Conservation (phyloP, 2,329 filamentous ascomycete genomes). For the Lasiodiplodia sp. region DNA sequence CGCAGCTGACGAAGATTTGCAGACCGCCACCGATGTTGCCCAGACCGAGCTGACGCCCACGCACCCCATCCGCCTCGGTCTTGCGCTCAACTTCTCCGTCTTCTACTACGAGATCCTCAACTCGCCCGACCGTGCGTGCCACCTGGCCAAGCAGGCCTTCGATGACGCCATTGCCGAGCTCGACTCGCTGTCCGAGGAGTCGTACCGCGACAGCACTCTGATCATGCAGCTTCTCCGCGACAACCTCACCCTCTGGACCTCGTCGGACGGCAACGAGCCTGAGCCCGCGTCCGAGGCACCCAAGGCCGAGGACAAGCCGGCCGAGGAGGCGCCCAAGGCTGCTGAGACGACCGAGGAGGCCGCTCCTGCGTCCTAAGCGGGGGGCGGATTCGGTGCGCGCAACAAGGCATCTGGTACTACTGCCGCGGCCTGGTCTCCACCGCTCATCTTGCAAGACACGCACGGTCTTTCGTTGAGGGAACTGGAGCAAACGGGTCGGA, state of each 20-base stretch:
- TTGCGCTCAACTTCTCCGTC: conserved; percentile 98
- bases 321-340: conserved; percentile 57
- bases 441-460: conserved; percentile 26
- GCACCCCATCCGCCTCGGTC: conserved; percentile 96
- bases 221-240: conserved; percentile 99
- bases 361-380: conserved; percentile 26
- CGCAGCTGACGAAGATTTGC: conserved; percentile 4
- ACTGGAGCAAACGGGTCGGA: conserved; percentile 28
- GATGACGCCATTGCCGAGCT: conserved; percentile 99
- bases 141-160: conserved; percentile 98
- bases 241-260: conserved; percentile 99
- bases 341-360: conserved; percentile 46
- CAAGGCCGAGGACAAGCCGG: conserved; percentile 53
- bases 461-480: conserved; percentile 24
- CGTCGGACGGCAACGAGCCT: conserved; percentile 84
- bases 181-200: conserved; percentile 96
- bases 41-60: conserved; percentile 97
- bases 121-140: conserved; percentile 96
- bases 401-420: conserved; percentile 25
- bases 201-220: conserved; percentile 98
- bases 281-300: conserved; percentile 62
- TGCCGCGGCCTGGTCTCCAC: conserved; percentile 28
- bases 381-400: conserved; percentile 11
- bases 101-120: conserved; percentile 99
- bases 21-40: conserved; percentile 89